These are phyloP conservation scores for Marasmius fiardii DNA, from an alignment of 1,284 basidiomycete species.

Conservation along the genomic window DNA sequence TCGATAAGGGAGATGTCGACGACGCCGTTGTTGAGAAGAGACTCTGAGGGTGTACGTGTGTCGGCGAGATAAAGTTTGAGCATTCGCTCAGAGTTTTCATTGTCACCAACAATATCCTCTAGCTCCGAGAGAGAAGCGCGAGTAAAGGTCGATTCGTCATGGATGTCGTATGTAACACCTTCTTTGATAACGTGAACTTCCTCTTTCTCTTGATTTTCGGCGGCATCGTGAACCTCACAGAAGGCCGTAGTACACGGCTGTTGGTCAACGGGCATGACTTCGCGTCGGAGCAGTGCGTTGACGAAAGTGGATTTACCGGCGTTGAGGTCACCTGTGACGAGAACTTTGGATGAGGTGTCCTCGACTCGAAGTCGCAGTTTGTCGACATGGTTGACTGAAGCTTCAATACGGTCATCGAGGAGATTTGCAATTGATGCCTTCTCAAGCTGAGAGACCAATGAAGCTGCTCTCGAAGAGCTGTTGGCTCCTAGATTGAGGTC, in stretches of 20 bases:
- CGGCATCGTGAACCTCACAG: slow-evolving; percentile 94
- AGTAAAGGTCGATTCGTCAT: slow-evolving; percentile 77
- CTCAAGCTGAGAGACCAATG: slow-evolving; percentile 90
- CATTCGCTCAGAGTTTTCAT: slow-evolving; percentile 68
- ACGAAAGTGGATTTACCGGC: slow-evolving; percentile 99
- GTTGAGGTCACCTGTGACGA: slow-evolving; percentile 99
- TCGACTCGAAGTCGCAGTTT: slow-evolving; percentile 85
- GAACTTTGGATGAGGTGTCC: slow-evolving; percentile 93
- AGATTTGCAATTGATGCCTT: slow-evolving; percentile 91
- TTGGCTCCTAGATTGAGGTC: slow-evolving; percentile 89
- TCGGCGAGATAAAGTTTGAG: slow-evolving; percentile 86
- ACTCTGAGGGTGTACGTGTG: slow-evolving; percentile 69
- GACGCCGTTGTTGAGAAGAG: slow-evolving; percentile 92
- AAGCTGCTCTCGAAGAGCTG: slow-evolving; percentile 65
- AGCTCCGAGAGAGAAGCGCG: slow-evolving; percentile 69
- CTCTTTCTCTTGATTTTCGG: slow-evolving; percentile 77
- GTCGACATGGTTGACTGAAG: slow-evolving; percentile 78
- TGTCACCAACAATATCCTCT: slow-evolving; percentile 79
- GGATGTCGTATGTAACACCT: slow-evolving; percentile 66
- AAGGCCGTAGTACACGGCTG: slow-evolving; percentile 98
- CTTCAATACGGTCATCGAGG: slow-evolving; percentile 82
- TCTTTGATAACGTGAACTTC: slow-evolving; percentile 81
- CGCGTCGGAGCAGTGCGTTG: slow-evolving; percentile 86
- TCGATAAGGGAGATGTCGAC: slow-evolving; percentile 99
- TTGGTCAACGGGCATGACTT: slow-evolving; percentile 96